Base-by-base conservation (phyloP, 768 basidiomycete species). In the Tricholoma furcatifolium region DNA sequence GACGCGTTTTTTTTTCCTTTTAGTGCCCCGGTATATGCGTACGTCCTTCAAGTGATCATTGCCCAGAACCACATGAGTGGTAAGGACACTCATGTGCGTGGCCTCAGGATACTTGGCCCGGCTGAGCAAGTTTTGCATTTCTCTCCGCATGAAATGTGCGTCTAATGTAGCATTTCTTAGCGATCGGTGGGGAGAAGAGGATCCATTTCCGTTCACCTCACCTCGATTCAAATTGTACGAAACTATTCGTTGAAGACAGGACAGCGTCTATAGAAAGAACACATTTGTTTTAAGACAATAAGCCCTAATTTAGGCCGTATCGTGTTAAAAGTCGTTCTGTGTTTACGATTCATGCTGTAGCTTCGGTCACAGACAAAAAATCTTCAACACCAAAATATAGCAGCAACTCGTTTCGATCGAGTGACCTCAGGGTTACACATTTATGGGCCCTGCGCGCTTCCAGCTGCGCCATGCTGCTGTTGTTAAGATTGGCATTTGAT, bases 51-150 rank as follows among this genome's bases (percentile, higher is more conserved):
- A 67, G 78, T 98, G 39, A 87, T 95, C 53, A 81, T 99, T 44
- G 77, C 93, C 12, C 85, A 88, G 18, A 99, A 98, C 65, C 94
- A 98, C 65, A 88, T 97, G 87, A 98, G 95, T 61, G 97, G 97
- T 6, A 98, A 98, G 66, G 97, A 99, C 70, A 98, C 97, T 8
- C 97, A 99, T 71, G 91, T 99, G 15, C 84, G 97, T 11, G 95
- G 96, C 3, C 70, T 98, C 36, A 84, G 79, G 32, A 79, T 98
- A n/a, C 82, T 93, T 49, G 96, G 93, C 0, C 90, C 93, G 2
- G 68, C 84, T 6, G 88, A 88, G 95, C 95, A 65, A 48, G 67
- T 64, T 9, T 43, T 45, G 30, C 20, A 38, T n/a, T 48, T 45
- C 14, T 41, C 21, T 1, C n/a, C n/a, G 47, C 1, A 40, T n/a